Base-by-base conservation (phyloP, 805 yeast genomes). In the Kuraishia ogatae region DNA sequence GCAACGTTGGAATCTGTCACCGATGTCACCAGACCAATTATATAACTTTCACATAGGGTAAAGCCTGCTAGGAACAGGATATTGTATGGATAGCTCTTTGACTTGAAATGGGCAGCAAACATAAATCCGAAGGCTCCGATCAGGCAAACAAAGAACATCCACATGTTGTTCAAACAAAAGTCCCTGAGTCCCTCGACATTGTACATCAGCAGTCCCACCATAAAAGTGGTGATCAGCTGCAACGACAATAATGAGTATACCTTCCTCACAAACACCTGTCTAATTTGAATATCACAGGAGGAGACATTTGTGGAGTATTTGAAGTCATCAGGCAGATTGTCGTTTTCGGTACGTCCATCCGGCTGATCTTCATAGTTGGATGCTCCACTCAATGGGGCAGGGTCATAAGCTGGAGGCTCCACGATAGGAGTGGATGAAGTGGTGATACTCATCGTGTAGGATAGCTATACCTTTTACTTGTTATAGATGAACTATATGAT, bases 291-390 rank as follows among this genome's bases (percentile, higher is more conserved):
- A 56, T 86, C 88, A 69, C 96, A 89, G 35, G 87, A 83, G 2
- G 90, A 81, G 23, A 90, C 96, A 53, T 80, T 78, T 6, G 87
- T 86, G 39, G 87, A 81, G 68, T 85, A 89, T 67, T 89, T 90
- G 80, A 89, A 90, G 69, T 89, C 96, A 61, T 89, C 87, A 2
- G 86, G 85, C 51, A 79, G 64, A 11, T 17, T 26, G 28, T 46
- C 29, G 8, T 19, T 4, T 17, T 26, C 50, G 7, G 39, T 17
- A 7, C 35, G 35, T 19, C 46, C 47, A 3, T 50, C 20, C 15
- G 51, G 7, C 17, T 35, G 43, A 17, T 35, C 43, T 10, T 35
- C 43, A 19, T 48, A 53, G 54, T 53, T 49, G 5, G 54, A 50
- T 43, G 21, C 26, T 4, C 51, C 51, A 23, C 48, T 47, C 23